Base-by-base conservation (phyloP, 1,284 basidiomycete species). In the Gomphus sp. region DNA sequence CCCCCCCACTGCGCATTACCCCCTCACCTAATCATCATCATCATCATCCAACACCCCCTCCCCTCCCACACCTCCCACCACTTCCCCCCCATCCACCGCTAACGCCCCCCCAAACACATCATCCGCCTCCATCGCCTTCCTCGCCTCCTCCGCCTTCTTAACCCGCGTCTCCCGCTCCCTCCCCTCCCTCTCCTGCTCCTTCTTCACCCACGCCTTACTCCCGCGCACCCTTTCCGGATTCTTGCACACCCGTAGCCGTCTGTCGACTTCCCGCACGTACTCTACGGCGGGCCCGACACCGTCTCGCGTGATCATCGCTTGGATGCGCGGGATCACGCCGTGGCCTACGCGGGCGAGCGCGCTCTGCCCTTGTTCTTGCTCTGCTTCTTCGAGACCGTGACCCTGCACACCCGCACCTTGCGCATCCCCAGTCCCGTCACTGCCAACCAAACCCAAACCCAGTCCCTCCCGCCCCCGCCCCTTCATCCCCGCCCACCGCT, bases 171-270 rank as follows among this genome's bases (percentile, higher is more conserved):
- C 80, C 62, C 81, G 80, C 1, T 81, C 82, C 65, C 77, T 79
- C 59, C 74, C 78, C 65, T 87, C 86, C 61, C 83, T 80, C 65
- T 82, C 84, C 22, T 76, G 80, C 63, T 81, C 81, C 66, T 81
- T 82, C 39, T 81, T 80, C 25, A 83, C 68, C 69, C 86, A 91
- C 59, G 93, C 81, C 52, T 87, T 89, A 62, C 85, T 94, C 11
- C 91, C 93, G 4, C 86, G 83, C 11, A 95, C 85, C 69, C 94
- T 96, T 71, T 94, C 93, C 7, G 95, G 94, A 67, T 98, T 97
- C 68, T 92, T 90, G 74, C 93, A 97, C 45, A 87, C 67, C 67
- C 83, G 87, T 50, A 98, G 74, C 51, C 91, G 78, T 67, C 87
- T 81, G 69, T 98, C 95, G 4, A 97, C 85, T 66, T 90, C 86